Evolutionary conservation across 495 filamentous ascomycete genomes (phyloP).

Genomic region (Neurospora discreta): DNA sequence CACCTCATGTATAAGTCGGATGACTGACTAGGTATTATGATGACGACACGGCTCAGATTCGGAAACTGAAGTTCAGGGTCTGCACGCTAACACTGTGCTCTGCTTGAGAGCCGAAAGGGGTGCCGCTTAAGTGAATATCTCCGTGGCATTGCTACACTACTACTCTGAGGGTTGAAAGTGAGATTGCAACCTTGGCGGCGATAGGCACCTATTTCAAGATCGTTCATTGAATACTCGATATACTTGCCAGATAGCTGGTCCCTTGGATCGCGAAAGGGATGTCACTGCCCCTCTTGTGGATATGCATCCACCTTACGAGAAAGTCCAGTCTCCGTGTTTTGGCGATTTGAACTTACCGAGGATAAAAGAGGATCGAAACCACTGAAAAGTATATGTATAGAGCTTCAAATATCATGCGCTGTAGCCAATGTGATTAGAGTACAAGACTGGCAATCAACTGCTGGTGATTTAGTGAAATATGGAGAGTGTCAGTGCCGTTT

Average conservation of each 20-base stretch:
- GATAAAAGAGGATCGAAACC: background rate
- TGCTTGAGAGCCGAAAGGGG: background rate
- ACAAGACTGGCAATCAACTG: background rate
- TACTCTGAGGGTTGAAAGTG: background rate
- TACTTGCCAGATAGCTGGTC: background rate
- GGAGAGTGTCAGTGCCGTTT: background rate
- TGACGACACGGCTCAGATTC: background rate
- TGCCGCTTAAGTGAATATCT: background rate
- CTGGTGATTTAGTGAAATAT: background rate
- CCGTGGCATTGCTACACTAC: background rate
- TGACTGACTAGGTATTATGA: background rate
- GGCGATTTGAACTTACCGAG: background rate
- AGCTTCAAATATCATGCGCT: background rate
- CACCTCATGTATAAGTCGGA: background rate
- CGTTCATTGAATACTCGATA: background rate
- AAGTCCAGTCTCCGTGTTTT: background rate
- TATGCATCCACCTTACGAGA: too few relatives aligned
- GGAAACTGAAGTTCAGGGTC: background rate
- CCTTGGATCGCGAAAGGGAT: background rate
- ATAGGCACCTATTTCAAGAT: background rate
- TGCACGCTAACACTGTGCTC: background rate
- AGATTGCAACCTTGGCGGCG: background rate
- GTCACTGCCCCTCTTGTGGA: background rate
- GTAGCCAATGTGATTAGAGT: background rate
- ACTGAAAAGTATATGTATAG: background rate